These are phyloP conservation scores for Acacia concinna DNA, from an alignment of 331 rosid species.

Conservation along the genomic window DNA sequence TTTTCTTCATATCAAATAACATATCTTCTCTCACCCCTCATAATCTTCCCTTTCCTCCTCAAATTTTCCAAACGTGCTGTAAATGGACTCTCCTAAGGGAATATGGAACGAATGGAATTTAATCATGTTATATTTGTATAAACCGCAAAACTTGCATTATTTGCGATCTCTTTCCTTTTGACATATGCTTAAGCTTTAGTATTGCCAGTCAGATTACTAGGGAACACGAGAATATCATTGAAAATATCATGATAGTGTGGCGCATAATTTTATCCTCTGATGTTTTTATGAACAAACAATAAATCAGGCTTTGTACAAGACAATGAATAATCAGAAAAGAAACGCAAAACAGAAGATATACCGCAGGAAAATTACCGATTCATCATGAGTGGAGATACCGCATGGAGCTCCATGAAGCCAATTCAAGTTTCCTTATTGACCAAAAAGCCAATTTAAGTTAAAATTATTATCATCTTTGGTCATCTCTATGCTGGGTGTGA, in stretches of 20 bases:
- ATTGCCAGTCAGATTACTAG: not conserved
- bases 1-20: too few species aligned
- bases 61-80: too few species aligned
- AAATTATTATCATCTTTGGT: conserved; percentile 37
- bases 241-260: not conserved
- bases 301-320: not conserved
- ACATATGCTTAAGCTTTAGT: not conserved
- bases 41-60: too few species aligned
- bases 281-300: not conserved
- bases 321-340: not conserved
- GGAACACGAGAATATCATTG: not conserved
- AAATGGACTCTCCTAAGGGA: not conserved
- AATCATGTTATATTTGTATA: not conserved
- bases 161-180: not conserved
- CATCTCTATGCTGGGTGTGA: conserved; percentile 22
- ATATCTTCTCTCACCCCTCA: too few species aligned
- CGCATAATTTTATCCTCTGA: not conserved
- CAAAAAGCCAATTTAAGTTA: conserved; percentile 45
- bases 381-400: not conserved
- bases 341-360: not conserved
- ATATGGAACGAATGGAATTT: not conserved
- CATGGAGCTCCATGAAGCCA: conserved; percentile 14
- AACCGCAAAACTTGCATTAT: not conserved
- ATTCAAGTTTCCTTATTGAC: not conserved
- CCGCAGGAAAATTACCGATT: not conserved